These are phyloP conservation scores for Clarireedia sp. DNA, from an alignment of 2,329 filamentous ascomycete genomes.

Conservation along the genomic window DNA sequence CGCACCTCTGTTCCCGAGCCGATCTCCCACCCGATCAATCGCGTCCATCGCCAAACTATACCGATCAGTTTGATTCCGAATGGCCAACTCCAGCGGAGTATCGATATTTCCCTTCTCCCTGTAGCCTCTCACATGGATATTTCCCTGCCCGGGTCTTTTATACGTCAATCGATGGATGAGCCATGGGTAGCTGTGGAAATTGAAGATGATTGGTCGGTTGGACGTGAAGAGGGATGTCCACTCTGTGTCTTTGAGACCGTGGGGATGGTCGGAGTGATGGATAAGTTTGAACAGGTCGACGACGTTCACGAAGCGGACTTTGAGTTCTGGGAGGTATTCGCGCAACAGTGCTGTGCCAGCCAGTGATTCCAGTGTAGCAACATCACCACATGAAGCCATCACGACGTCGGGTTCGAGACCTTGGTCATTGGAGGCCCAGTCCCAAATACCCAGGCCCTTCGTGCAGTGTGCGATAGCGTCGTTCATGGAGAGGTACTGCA, in stretches of 20 bases:
- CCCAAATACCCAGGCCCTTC: conserved; percentile 72
- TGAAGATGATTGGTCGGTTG: conserved; percentile 68
- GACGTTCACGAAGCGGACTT: conserved; percentile 72
- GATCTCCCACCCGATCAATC: conserved; percentile 55
- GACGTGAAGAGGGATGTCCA: conserved; percentile 65
- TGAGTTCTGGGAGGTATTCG: conserved; percentile 62
- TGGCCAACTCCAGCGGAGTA: conserved; percentile 69
- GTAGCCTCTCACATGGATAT: conserved; percentile 71
- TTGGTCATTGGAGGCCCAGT: conserved; percentile 64
- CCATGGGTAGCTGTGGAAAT: conserved; percentile 80
- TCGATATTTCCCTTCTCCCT: conserved; percentile 81
- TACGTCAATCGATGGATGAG: conserved; percentile 70
- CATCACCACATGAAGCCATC: conserved; percentile 70
- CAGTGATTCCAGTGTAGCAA: conserved; percentile 65
- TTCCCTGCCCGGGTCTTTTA: conserved; percentile 59
- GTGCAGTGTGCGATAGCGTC: conserved; percentile 67
- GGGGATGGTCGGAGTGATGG: conserved; percentile 60
- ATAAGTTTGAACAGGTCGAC: conserved; percentile 78
- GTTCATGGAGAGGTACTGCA: conserved; percentile 69
- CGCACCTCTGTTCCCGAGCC: conserved; percentile 54
- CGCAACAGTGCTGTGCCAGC: conserved; percentile 68
- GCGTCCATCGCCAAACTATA: conserved; percentile 72
- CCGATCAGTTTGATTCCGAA: conserved; percentile 69
- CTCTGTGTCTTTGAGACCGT: conserved; percentile 59
- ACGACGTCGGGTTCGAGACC: conserved; percentile 63